Evolutionary conservation across 345 rosid genomes (phyloP).

Genomic region (Mallotus nudiflorus): DNA sequence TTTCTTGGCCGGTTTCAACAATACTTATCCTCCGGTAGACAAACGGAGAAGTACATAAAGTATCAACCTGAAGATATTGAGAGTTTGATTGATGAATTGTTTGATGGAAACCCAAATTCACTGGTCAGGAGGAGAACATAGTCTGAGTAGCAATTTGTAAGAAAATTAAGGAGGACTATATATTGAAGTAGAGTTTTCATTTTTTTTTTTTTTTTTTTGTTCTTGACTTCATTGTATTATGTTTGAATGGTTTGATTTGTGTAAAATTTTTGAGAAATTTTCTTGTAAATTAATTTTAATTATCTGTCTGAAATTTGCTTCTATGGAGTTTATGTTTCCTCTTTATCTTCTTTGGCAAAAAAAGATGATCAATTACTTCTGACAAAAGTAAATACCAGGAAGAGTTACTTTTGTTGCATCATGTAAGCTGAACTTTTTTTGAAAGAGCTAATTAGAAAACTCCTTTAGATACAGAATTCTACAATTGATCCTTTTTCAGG

Average conservation of each 20-base stretch:
- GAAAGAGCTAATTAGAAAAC: too few relatives aligned
- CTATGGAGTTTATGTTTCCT: too few relatives aligned
- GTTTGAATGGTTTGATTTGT: background rate
- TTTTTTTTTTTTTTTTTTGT: background rate
- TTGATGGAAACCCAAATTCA: slow-evolving; percentile 62
- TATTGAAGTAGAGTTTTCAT: too few relatives aligned
- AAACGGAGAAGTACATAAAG: slow-evolving; percentile 85
- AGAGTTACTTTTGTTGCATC: too few relatives aligned
- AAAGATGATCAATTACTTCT: too few relatives aligned
- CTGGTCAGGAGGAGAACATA: slow-evolving; percentile 48
- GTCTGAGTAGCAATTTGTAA: background rate
- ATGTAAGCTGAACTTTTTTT: too few relatives aligned
- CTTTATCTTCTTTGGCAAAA: too few relatives aligned
- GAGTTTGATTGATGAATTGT: slow-evolving; percentile 68
- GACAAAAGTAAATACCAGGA: too few relatives aligned
- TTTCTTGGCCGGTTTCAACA: slow-evolving; percentile 72
- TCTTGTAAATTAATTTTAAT: slow-evolving; percentile 1
- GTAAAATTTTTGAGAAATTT: background rate
- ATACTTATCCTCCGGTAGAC: slow-evolving; percentile 72
- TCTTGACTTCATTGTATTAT: background rate
- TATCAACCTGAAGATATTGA: slow-evolving; percentile 87
- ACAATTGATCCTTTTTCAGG: too few relatives aligned
- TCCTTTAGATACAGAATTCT: too few relatives aligned
- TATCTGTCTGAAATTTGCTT: too few relatives aligned
- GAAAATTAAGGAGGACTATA: background rate